Percentiles rank a stretch among this genome's conserved stretches.
Evolutionary conservation across 2,329 filamentous ascomycete genomes (phyloP).

Genomic region (Westerdykella aurantiaca): DNA sequence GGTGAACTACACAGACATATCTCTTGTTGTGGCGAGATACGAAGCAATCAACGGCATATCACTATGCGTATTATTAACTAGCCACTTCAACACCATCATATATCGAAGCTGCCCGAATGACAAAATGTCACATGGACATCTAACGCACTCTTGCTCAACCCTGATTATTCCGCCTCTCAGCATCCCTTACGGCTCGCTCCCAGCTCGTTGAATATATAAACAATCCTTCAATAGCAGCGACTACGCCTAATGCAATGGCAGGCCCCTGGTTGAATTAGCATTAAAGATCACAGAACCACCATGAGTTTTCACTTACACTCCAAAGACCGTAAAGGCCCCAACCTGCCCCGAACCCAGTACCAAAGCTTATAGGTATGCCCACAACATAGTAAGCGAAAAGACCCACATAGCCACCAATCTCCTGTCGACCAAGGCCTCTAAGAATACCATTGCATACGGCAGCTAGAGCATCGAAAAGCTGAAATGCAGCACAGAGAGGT

Average conservation of each 20-base stretch:
- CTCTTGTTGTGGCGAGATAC: too few relatives aligned
- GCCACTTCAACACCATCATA: too few relatives aligned
- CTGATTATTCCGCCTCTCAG: conserved; percentile 50
- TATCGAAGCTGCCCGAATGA: too few relatives aligned
- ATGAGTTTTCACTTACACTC: conserved; percentile 38
- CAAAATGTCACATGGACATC: too few relatives aligned
- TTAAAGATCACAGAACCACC: not conserved
- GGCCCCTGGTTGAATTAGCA: conserved; percentile 32
- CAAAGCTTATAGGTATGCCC: conserved; percentile 77
- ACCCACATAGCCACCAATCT: conserved; percentile 84
- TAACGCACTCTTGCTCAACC: conserved; percentile 17
- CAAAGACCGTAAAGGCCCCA: conserved; percentile 80
- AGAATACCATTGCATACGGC: conserved; percentile 78
- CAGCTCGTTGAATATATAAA: conserved; percentile 54
- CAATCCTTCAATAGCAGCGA: conserved; percentile 50
- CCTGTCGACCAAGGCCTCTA: conserved; percentile 79
- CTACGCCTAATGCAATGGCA: conserved; percentile 59
- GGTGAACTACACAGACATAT: too few relatives aligned
- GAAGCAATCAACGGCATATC: too few relatives aligned
- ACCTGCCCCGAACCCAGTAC: conserved; percentile 66
- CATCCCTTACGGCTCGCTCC: conserved; percentile 56
- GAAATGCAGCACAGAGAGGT: conserved; percentile 79
- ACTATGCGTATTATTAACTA: too few relatives aligned
- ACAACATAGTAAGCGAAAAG: conserved; percentile 80
- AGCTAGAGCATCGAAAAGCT: conserved; percentile 78